Conservation (phyloP, 1,139 yeast genomes). For the Yamadazyma diddensiae region DNA sequence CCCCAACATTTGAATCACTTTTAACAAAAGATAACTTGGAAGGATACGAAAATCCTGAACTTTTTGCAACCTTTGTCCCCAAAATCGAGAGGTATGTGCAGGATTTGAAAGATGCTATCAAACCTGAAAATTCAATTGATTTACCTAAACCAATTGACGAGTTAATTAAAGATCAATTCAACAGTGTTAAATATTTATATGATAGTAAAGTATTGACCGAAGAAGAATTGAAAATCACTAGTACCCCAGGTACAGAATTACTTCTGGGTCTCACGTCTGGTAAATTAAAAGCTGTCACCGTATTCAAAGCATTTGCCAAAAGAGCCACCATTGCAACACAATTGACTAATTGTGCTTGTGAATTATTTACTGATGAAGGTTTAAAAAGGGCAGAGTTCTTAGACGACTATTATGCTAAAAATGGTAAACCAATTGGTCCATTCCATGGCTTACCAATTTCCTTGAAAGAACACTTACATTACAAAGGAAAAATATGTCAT, state of each 20-base stretch:
- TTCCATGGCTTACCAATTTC: conserved; percentile 52
- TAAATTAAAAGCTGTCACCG: conserved; percentile 40
- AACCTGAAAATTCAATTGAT: conserved; percentile 40
- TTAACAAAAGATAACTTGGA: conserved; percentile 31
- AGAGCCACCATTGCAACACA: conserved; percentile 41
- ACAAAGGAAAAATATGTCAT: conserved; percentile 54
- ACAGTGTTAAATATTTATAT: conserved; percentile 43
- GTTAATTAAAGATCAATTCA: conserved; percentile 40
- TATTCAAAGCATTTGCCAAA: conserved; percentile 49
- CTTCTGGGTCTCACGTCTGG: conserved; percentile 33
- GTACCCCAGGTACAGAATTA: conserved; percentile 36
- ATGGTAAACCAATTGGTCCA: conserved; percentile 68
- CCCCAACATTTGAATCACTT: conserved; percentile 19
- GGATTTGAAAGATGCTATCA: conserved; percentile 36
- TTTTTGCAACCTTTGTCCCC: conserved; percentile 42
- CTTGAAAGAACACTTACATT: conserved; percentile 54
- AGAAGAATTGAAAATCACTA: conserved; percentile 48
- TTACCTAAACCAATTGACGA: conserved; percentile 40
- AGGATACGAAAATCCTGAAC: conserved; percentile 36
- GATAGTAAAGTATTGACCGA: conserved; percentile 42
- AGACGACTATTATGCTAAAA: conserved; percentile 39
- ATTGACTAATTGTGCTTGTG: conserved; percentile 34
- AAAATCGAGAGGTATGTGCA: conserved; percentile 48
- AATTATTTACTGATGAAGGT: conserved; percentile 33
- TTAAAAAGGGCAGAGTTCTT: conserved; percentile 30